Evolutionary conservation across 2,329 filamentous ascomycete species (phyloP), one percentile per base, ranked within the genome.

Genomic region (Aspergillus ibericus): DNA sequence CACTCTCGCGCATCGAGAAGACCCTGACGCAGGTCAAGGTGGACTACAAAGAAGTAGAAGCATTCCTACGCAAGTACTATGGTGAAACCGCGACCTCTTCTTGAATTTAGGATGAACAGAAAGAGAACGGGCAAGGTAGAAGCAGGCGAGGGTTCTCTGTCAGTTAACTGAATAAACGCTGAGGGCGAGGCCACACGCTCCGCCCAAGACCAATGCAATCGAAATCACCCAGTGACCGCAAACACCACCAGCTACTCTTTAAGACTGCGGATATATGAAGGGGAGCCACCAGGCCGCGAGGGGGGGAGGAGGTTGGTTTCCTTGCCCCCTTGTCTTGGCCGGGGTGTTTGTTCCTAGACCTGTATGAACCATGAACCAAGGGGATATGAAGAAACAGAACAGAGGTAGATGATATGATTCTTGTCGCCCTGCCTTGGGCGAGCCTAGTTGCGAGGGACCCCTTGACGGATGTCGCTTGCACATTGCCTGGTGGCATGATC

Each of bases 11-110:
- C 61, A 91, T 96, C 70, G 81, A 81, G 65, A 84, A 86, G 46
- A 91, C 88, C 7, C 83, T 98, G 62, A 79, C 80, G 48, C 80
- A 84, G 47, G 89, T 92, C 61, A 92, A 93, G 81, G 75, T 80
- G 60, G 92, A 96, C 70, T 96, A 92, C 75, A 74, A 81, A 48
- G 88, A 90, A 55, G 89, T 89, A 52, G 87, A 93, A 76, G 82
- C 78, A 63, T 82, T 86, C 59, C 83, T 99, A 70, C 84, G 81
- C 72, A 78, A 82, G 65, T 96, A 91, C 75, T 96, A 89, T 74
- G 77, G 82, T 60, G 83, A 85, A 35, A 25, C 52, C 25, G 40
- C 20, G 27, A 27, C 51, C 5, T n/a, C 49, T 16, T 29, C 50
- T 50, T 55, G 50, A 47, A 27, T 25, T 35, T 35, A 25, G 25